These are phyloP conservation scores for Podospora appendiculata DNA, from an alignment of 495 filamentous ascomycete species.

Conservation along the genomic window DNA sequence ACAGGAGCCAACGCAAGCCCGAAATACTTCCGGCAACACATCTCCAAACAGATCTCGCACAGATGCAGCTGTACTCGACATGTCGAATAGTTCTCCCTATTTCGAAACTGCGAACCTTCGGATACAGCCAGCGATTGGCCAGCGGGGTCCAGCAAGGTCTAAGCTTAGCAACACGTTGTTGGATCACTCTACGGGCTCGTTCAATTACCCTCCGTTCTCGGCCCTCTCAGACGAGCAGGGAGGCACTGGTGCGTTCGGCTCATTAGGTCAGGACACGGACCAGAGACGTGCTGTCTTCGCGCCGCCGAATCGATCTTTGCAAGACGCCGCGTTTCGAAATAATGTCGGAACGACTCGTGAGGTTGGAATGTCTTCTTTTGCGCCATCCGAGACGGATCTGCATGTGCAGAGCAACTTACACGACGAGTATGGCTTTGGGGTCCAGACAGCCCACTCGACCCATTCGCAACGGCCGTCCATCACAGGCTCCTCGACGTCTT, in stretches of 20 bases:
- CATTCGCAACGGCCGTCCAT: conserved; percentile 23
- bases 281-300: not conserved
- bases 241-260: conserved; percentile 6
- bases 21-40: conserved; percentile 18
- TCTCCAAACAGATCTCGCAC: conserved; percentile 23
- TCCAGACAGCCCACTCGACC: conserved; percentile 2
- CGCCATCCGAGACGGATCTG: conserved; percentile 21
- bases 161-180: not conserved
- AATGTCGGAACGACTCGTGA: conserved; percentile 18
- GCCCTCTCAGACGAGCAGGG: conserved; percentile 24
- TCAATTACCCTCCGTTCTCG: conserved; percentile 4
- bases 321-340: conserved; percentile 12
- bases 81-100: conserved; percentile 32
- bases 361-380: conserved; percentile 20
- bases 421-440: not conserved
- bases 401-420: not conserved
- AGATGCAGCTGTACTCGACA: conserved; percentile 28
- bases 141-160: conserved; percentile 9
- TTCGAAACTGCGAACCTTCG: conserved; percentile 20
- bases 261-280: conserved; percentile 1
- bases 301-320: conserved; percentile 7
- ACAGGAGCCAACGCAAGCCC: conserved; percentile 30
- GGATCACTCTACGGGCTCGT: conserved; percentile 2
- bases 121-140: conserved; percentile 12
- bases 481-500: conserved; percentile 7